Base-by-base conservation (phyloP, 176 grass and related monocot species). In the Zoysia japonica region DNA sequence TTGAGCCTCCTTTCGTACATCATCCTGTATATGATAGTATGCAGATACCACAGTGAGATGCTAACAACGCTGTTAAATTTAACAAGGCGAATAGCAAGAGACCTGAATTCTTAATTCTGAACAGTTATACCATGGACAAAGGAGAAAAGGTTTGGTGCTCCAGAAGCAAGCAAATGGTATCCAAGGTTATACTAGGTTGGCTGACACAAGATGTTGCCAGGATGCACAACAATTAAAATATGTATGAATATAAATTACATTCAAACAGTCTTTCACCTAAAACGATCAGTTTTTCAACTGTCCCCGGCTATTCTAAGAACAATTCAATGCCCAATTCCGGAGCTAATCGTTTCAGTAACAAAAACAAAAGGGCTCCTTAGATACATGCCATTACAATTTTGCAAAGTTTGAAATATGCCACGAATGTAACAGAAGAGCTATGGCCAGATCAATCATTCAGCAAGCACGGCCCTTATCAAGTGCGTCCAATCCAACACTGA, bases 1-100 rank as follows among this genome's bases (percentile, higher is more conserved):
- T 81, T 99, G 96, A 79, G 96, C 86, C 79, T 99, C 96, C 87
- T 81, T 87, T 79, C 87, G 82, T 70, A 99, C 87, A 61, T 93
- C 96, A 89, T 95, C 92, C 96, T 99, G 78, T 64, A 79, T 13
- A 43, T 38, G 40, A 75, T n/a, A 28, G 28, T 28, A 88, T 63
- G 51, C 8, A 70, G 17, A 76, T 52, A 74, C 14, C 65, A 70
- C 14, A 41, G 6, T 70, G 41, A 84, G 76, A 48, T 55, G 67
- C 20, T 53, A 64, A 52, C 70, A 47, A 79, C 11, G 48, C 0
- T 49, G 40, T 14, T 70, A 16, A 17, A 50, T 15, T 74, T 62
- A 37, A 45, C 48, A 68, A 61, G 15, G 28, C 14, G 5, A 6
- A 40, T 38, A 63, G 3, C 28, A 70, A 47, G 10, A 83, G 70